Base-by-base conservation (phyloP, 1,139 yeast species). In the Magnusiomyces paraingens region DNA sequence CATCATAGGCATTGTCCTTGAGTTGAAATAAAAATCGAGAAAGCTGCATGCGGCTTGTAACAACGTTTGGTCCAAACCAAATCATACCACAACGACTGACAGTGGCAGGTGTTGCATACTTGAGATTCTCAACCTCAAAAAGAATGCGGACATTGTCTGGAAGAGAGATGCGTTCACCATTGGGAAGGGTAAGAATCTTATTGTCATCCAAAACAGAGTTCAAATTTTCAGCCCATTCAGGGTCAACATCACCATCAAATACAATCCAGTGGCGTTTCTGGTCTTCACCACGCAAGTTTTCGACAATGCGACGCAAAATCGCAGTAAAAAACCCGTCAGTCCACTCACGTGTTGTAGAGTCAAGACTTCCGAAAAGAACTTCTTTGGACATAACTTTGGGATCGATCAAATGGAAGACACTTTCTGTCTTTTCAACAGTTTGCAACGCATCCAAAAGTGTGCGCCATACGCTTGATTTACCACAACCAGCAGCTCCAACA, bases 181-280 rank as follows among this genome's bases (percentile, higher is more conserved):
- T 90, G 0, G 98, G 95, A 17, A 93, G 73, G 0, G 98, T 90
- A 51, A 91, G 71, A 1, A 86, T 63, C 60, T 79, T 82, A 66
- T 90, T 93, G 62, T 93, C 98, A 69, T 93, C 99, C 36, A 93
- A 74, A 12, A 90, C 94, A 72, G 95, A 85, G 68, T 93, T 93
- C 60, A 93, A 73, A 57, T 86, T 86, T 63, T 93, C 99, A 1
- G 90, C 90, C 95, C 97, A 93, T 52, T 81, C 83, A 0, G 99
- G 98, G 65, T 93, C 98, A 45, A 93, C 81, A 62, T 89, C 97
- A 47, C 98, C 95, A 69, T 91, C 97, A 66, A 93, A 87, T 0
- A 91, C 77, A 57, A 93, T 78, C 95, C 96, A 90, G 18, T 82
- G 77, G 1, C 77, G 70, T 57, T 79, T 82, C 2, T 70, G 63